Evolutionary conservation across 306 rosid genomes (phyloP), one percentile per base, ranked within the genome.

Genomic region (Neltuma alba): DNA sequence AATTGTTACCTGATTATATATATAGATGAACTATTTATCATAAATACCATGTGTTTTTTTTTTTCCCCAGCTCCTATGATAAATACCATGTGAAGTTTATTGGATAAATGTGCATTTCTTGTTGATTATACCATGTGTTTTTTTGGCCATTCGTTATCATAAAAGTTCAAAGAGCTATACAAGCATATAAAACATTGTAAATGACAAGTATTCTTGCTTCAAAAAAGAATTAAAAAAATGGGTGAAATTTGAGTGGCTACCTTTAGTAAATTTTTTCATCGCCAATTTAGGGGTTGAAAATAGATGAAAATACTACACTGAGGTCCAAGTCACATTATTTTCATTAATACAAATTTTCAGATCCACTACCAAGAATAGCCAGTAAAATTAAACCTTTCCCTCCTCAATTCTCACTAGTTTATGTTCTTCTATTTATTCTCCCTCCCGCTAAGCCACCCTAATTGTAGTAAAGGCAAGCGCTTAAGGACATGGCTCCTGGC

Each of bases 1-100:
- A 84, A 92, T 92, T 5, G 97, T 94, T 47, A 94, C 98, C 98
- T 94, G 89, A 80, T 76, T 57, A 78, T 42, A 81, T 25, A 76
- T 23, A 77, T 55, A 36, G 45, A 63, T 72, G 73, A 63, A 50
- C 14, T 77, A 73, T 36, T 28, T n/a, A n/a, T n/a, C n/a, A n/a
- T n/a, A n/a, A n/a, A n/a, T n/a, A n/a, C n/a, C n/a, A n/a, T n/a
- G n/a, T n/a, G n/a, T n/a, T n/a, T n/a, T n/a, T n/a, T n/a, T n/a
- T n/a, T n/a, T n/a, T n/a, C n/a, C n/a, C n/a, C n/a, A n/a, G n/a
- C n/a, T n/a, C n/a, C n/a, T n/a, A n/a, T n/a, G n/a, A n/a, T n/a
- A n/a, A n/a, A n/a, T n/a, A n/a, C n/a, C n/a, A n/a, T n/a, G n/a
- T n/a, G n/a, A n/a, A n/a, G n/a, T n/a, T n/a, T n/a, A n/a, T n/a